phyloP scores from a whole-genome alignment of 1,284 basidiomycete genomes.

The Microbotryomycetes sp. region DNA sequence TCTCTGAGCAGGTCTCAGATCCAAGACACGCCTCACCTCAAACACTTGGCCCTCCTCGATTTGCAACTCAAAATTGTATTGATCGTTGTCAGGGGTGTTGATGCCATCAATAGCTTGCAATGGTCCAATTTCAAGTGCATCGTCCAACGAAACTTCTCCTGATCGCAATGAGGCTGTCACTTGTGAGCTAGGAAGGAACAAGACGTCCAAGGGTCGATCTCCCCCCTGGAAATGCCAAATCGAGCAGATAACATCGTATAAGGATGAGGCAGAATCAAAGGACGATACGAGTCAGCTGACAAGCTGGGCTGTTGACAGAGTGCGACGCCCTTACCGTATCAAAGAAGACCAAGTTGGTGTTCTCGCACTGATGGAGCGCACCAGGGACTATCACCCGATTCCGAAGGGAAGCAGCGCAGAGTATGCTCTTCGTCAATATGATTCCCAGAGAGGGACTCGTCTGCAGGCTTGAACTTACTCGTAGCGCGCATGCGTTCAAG shows the following conservation, averaged over 20 bases:
- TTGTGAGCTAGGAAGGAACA: slow-evolving; percentile 18
- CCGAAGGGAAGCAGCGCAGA: not conserved
- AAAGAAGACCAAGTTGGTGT: slow-evolving; percentile 32
- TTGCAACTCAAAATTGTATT: slow-evolving; percentile 17
- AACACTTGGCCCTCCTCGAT: slow-evolving; percentile 23
- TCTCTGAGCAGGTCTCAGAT: not conserved
- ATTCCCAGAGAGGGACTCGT: not conserved
- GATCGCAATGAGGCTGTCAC: slow-evolving; percentile 9
- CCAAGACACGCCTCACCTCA: slow-evolving; percentile 14
- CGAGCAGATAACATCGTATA: not conserved
- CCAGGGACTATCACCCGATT: slow-evolving; percentile 5
- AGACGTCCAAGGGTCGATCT: slow-evolving; percentile 23
- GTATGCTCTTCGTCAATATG: not conserved
- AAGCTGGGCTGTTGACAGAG: not conserved
- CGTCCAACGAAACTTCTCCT: slow-evolving; percentile 13
- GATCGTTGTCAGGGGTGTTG: slow-evolving; percentile 22
- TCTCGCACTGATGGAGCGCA: slow-evolving; percentile 30
- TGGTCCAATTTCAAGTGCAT: slow-evolving; percentile 16
- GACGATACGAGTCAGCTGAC: not conserved
- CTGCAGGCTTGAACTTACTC: not conserved
- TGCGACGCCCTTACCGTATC: slow-evolving; percentile 15
- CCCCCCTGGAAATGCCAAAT: not conserved
- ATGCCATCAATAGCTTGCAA: slow-evolving; percentile 26
- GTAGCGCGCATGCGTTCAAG: not conserved
- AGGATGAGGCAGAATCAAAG: not conserved